These are phyloP conservation scores for Ceriops tagal DNA, from an alignment of 345 rosid species.

Conservation along the genomic window DNA sequence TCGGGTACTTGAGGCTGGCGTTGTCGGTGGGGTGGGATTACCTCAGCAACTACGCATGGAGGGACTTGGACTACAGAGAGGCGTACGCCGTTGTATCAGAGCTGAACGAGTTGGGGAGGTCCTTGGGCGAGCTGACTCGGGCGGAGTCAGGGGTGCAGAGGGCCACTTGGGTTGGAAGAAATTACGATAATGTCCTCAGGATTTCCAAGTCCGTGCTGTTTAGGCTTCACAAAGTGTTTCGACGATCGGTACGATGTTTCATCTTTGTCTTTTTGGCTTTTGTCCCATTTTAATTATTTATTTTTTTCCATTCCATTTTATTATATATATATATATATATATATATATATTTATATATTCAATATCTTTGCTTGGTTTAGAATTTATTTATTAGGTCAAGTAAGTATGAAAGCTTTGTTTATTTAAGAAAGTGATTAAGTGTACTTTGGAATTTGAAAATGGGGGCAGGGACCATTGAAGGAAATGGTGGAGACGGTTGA, in stretches of 20 bases:
- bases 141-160: slow-evolving; percentile 45
- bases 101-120: slow-evolving; percentile 49
- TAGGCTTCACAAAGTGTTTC: slow-evolving; percentile 49
- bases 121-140: slow-evolving; percentile 43
- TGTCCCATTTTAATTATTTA: not conserved
- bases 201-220: slow-evolving; percentile 42
- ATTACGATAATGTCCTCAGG: slow-evolving; percentile 47
- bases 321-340: not conserved
- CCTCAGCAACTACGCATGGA: slow-evolving; percentile 67
- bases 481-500: slow-evolving; percentile 53
- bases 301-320: not conserved
- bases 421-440: no score
- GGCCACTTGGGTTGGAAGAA: slow-evolving; percentile 45
- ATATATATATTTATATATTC: not conserved
- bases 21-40: slow-evolving; percentile 83
- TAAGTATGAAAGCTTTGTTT: no score
- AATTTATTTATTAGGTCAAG: not conserved
- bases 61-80: slow-evolving; percentile 50
- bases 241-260: slow-evolving; percentile 44
- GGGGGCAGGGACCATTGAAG: slow-evolving; percentile 59
- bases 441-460: not conserved
- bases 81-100: slow-evolving; percentile 52
- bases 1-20: slow-evolving; percentile 42
- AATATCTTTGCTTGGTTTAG: no score
- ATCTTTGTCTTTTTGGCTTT: not conserved